Evolutionary conservation across 2,329 filamentous ascomycete species (phyloP), one percentile per base, ranked within the genome.

Genomic region (Verticillium tricorpus): DNA sequence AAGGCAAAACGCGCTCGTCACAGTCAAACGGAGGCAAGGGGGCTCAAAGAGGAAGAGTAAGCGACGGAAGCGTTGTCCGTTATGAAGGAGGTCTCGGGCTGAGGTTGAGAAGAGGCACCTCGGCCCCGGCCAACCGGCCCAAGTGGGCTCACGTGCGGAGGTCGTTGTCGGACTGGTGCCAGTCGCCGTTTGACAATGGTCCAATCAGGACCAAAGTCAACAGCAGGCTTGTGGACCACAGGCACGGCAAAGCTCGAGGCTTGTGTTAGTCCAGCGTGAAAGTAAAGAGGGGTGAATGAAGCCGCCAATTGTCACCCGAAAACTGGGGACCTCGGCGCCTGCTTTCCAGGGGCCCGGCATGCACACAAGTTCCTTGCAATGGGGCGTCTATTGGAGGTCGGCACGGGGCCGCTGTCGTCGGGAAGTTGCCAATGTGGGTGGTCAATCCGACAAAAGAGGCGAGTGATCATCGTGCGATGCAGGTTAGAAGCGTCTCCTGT

Each of bases 81-180:
- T 22, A 0, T 22, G 55, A 39, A 22, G 54, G 5, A 5, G 34
- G 15, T 34, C 11, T 58, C n/a, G 45, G 45, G 19, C 45, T 52
- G 45, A 52, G 12, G 45, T 52, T 52, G 45, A 19, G 45, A 69
- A 62, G 64, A 67, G 63, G 62, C 66, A 65, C 67, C 67, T 66
- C 68, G 60, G 61, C 64, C 55, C 67, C 62, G 67, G 60, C 56
- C 56, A 56, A 65, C 70, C 70, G 45, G 19, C 45, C 39, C 7
- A 17, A 52, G 5, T 19, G n/a, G 19, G 45, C 45, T 52, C 45
- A 52, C 45, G 19, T 52, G 45, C 45, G 19, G 22, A 22, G n/a
- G 45, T 25, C 19, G 45, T 52, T 52, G n/a, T 22, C 19, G 19
- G 45, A 19, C 19, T 22, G 19, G 9, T 52, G 45, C 1, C n/a